Base-by-base conservation (phyloP, 129 eudicot species). In the Flaveria robusta region DNA sequence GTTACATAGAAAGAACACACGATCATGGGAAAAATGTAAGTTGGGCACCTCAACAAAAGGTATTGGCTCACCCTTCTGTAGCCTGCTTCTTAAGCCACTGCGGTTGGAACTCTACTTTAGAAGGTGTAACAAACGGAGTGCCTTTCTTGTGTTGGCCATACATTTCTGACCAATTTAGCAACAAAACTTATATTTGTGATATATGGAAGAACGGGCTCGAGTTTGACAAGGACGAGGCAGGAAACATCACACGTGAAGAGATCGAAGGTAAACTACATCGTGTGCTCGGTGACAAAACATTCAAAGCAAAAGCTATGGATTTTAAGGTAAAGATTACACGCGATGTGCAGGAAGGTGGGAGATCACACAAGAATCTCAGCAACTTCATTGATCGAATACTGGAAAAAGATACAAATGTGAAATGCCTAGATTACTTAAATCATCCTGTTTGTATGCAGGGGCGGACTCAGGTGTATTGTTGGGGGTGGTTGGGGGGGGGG, bases 1-100 rank as follows among this genome's bases (percentile, higher is more conserved):
- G 72, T 16, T 85, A 66, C 37, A 22, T 20, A 62, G 81, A 82
- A 41, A 72, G 84, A 37, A 72, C 81, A 43, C 69, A 70, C 2
- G 9, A 43, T 22, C 78, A 77, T 2, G 86, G 88, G 22, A 80
- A 74, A 60, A 76, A 87, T 0, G 96, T 87, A 5, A 82, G 85
- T 62, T 89, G 96, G 91, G 91, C 96, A 19, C 91, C 96, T 18
- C 96, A 89, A 77, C 92, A 89, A 39, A 77, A 74, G 75, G 86
- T 89, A 16, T 66, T 89, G 31, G 84, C 86, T 74, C 91, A 89
- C 79, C 87, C 86, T 26, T 85, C 91, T 1, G 54, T 77, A 14
- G 89, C 83, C 52, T 87, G 91, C 68, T 89, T 89, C 82, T 37
- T 89, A 37, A 82, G 88, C 4, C 91, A 89, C 71, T 89, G 95